These are phyloP conservation scores for Xylaria acuta DNA, from an alignment of 495 filamentous ascomycete species.

Conservation along the genomic window DNA sequence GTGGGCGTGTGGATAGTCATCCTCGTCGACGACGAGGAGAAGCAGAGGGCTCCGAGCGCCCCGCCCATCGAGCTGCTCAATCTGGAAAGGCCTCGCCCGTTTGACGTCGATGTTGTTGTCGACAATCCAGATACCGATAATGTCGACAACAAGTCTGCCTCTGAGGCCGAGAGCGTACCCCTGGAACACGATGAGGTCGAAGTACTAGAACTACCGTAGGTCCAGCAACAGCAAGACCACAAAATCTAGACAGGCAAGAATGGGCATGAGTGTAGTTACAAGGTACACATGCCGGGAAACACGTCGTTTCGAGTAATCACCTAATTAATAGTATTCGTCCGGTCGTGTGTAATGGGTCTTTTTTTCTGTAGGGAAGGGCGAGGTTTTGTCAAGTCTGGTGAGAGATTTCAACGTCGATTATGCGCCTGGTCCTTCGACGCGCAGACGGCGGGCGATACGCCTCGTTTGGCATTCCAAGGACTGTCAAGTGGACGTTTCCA, in stretches of 20 bases:
- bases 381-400: not conserved
- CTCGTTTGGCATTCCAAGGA: not conserved
- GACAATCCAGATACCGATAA: not conserved
- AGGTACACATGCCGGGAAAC: not conserved
- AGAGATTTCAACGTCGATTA: not conserved
- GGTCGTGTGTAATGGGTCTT: not conserved
- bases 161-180: not conserved
- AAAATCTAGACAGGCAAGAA: not conserved
- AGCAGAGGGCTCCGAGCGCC: conserved; percentile 9
- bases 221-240: not conserved
- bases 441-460: not conserved
- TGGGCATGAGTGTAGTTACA: not conserved
- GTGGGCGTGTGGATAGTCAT: conserved; percentile 73
- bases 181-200: conserved; percentile 6
- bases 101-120: conserved; percentile 1
- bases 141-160: conserved; percentile 4
- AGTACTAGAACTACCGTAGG: not conserved
- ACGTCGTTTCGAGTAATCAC: not conserved
- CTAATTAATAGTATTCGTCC: not conserved
- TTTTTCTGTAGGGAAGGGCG: not conserved
- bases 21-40: conserved; percentile 59
- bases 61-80: conserved; percentile 22
- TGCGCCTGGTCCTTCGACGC: not conserved
- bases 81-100: conserved; percentile 15
- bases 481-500: not conserved